Percentiles rank a stretch among this genome's conserved stretches.
These are phyloP conservation scores for Cylindrotheca fusiformis DNA, from an alignment of 108 stramenopile genomes.

Conservation along the genomic window DNA sequence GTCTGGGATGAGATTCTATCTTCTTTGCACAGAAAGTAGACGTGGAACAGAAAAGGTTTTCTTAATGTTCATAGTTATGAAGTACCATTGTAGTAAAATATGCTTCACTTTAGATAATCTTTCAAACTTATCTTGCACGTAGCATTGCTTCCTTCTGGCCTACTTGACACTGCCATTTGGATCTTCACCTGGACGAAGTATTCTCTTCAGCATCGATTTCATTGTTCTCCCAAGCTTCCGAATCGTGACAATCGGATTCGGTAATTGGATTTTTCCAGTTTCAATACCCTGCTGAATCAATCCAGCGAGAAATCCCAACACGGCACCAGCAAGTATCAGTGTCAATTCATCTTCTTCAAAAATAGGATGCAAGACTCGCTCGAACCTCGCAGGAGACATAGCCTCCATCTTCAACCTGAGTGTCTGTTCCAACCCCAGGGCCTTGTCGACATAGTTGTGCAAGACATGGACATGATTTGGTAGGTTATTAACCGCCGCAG, in stretches of 20 bases:
- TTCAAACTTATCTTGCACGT: too few relatives aligned
- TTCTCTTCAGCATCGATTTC: background rate
- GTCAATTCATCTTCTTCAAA: conserved; percentile 97
- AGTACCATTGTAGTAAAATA: background rate
- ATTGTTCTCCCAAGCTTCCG: background rate
- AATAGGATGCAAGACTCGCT: conserved; percentile 90
- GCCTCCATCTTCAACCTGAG: conserved; percentile 83
- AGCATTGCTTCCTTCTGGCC: too few relatives aligned
- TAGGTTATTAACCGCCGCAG: conserved; percentile 52
- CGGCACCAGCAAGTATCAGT: conserved; percentile 91
- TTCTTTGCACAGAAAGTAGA: conserved; percentile 56
- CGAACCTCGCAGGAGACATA: conserved; percentile 87
- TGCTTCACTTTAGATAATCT: too few relatives aligned
- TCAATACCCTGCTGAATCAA: conserved; percentile 84
- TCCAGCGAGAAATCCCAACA: conserved; percentile 86
- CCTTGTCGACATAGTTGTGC: conserved; percentile 79
- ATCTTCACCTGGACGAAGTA: background rate
- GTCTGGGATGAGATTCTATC: conserved; percentile 82
- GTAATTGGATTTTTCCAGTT: conserved; percentile 47
- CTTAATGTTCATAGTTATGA: background rate
- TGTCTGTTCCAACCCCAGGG: conserved; percentile 74
- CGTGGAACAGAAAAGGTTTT: too few relatives aligned
- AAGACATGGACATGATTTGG: conserved; percentile 75
- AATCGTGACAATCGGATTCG: background rate
- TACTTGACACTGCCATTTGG: too few relatives aligned